Base-by-base conservation (phyloP, 441 rosid genomes). In the Capsella rubella region DNA sequence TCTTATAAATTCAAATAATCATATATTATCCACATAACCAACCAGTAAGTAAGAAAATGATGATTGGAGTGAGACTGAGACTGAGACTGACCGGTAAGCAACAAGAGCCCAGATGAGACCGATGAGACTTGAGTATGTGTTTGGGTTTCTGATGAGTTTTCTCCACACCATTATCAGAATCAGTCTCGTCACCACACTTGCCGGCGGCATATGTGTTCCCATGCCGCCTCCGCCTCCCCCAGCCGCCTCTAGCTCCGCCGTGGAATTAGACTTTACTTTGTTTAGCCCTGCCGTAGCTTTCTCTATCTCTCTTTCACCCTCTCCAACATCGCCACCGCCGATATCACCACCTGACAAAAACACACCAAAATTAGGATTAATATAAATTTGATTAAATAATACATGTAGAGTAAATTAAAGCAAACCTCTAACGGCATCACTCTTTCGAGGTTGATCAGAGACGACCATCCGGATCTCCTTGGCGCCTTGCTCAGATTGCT, bases 381-480 rank as follows among this genome's bases (percentile, higher is more conserved):
- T 40, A 12, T 40, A 11, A 15, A 47, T 16, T 71, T 52, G 50
- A 68, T 57, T 46, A 6, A 35, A 39, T 40, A 35, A 3, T 3
- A 34, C 25, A 21, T 21, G 25, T 21, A 21, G 25, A 57, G 29
- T 43, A 46, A 15, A 4, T 21, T 4, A 1, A 32, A 31, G 8
- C 1, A 69, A 69, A 86, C 98, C 84, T 89, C 87, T 85, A 64
- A 40, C 77, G 67, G 43, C 78, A 72, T 90, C 94, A 42, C 89
- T 92, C 69, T 95, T 92, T 58, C 82, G 89, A 37, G 90, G 87
- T 42, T 84, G 87, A 74, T 95, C 97, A 34, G 90, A 25, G 4
- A 95, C 97, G 55, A 92, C 72, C 99, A 92, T 89, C 80, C 97
- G 81, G 56, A 95, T 95, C 85, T 95, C 99, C 70, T 92, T 92